Conservation (phyloP, 1,139 yeast genomes). For the Scheffersomyces stambukii region DNA sequence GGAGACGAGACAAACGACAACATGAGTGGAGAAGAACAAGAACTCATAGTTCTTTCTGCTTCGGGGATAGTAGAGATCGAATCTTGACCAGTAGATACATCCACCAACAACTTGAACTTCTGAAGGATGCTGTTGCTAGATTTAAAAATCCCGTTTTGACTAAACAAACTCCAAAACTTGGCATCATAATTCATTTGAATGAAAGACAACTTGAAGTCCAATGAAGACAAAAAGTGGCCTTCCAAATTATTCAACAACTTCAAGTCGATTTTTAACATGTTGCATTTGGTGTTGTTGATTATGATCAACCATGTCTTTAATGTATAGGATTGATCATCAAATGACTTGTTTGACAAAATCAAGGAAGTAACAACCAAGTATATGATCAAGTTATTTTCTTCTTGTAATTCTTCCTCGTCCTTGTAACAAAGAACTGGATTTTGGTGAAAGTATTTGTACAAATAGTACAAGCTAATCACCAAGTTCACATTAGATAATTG, state of each 20-base stretch:
- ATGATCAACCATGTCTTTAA: slow-evolving; percentile 46
- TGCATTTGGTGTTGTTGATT: slow-evolving; percentile 9
- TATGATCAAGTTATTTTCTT: slow-evolving; percentile 16
- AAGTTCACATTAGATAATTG: slow-evolving; percentile 29
- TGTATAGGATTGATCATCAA: slow-evolving; percentile 51
- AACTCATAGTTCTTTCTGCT: no score
- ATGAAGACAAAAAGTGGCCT: slow-evolving; percentile 23
- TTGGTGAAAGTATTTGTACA: slow-evolving; percentile 21
- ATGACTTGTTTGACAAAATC: slow-evolving; percentile 44
- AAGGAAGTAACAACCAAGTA: slow-evolving; percentile 32
- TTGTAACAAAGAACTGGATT: no score
- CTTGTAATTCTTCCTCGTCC: no score
- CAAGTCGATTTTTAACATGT: slow-evolving; percentile 11
- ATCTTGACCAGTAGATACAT: slow-evolving; percentile 3
- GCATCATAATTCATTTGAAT: slow-evolving; percentile 17
- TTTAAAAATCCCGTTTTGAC: slow-evolving; percentile 2
- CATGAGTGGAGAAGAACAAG: no score
- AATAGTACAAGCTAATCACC: slow-evolving; percentile 26
- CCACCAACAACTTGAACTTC: slow-evolving; percentile 8
- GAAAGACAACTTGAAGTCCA: slow-evolving; percentile 28
- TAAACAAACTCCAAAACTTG: slow-evolving; percentile 22
- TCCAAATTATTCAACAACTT: slow-evolving; percentile 25
- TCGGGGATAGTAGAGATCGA: no score
- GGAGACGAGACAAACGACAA: no score
- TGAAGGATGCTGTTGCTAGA: slow-evolving; percentile 4